These are phyloP conservation scores for Saccharomycopsis vini DNA, from an alignment of 805 yeast species.

Conservation along the genomic window DNA sequence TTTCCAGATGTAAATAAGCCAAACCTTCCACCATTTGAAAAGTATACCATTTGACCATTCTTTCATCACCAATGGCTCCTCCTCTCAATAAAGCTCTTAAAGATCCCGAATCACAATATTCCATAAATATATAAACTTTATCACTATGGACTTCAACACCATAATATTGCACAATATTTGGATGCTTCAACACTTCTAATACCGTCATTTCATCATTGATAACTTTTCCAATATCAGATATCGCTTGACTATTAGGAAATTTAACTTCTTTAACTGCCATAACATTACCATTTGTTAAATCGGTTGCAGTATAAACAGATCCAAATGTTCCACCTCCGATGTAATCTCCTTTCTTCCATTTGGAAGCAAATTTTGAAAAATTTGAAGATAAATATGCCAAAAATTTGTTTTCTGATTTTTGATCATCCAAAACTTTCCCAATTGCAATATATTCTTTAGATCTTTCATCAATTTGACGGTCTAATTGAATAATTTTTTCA, in stretches of 20 bases:
- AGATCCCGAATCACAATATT: slow-evolving; percentile 93
- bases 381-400: slow-evolving; percentile 81
- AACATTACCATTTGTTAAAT: slow-evolving; percentile 89
- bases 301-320: slow-evolving; percentile 82
- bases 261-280: slow-evolving; percentile 96
- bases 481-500: slow-evolving; percentile 38
- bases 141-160: slow-evolving; percentile 98
- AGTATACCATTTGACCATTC: slow-evolving; percentile 82
- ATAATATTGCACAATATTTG: slow-evolving; percentile 90
- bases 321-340: slow-evolving; percentile 97
- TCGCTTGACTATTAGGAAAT: slow-evolving; percentile 79
- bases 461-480: slow-evolving; percentile 38
- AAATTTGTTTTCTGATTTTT: slow-evolving; percentile 80
- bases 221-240: slow-evolving; percentile 74
- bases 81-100: slow-evolving; percentile 76
- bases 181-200: slow-evolving; percentile 88
- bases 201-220: slow-evolving; percentile 97
- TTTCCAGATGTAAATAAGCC: slow-evolving; percentile 88
- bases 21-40: slow-evolving; percentile 91
- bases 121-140: slow-evolving; percentile 93
- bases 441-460: slow-evolving; percentile 43
- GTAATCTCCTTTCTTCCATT: slow-evolving; percentile 95
- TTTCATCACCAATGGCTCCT: slow-evolving; percentile 92
- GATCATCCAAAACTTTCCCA: slow-evolving; percentile 85
- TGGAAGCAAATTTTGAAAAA: slow-evolving; percentile 78